These are phyloP conservation scores for Lepidium campestre DNA, from an alignment of 441 rosid genomes.

Conservation along the genomic window DNA sequence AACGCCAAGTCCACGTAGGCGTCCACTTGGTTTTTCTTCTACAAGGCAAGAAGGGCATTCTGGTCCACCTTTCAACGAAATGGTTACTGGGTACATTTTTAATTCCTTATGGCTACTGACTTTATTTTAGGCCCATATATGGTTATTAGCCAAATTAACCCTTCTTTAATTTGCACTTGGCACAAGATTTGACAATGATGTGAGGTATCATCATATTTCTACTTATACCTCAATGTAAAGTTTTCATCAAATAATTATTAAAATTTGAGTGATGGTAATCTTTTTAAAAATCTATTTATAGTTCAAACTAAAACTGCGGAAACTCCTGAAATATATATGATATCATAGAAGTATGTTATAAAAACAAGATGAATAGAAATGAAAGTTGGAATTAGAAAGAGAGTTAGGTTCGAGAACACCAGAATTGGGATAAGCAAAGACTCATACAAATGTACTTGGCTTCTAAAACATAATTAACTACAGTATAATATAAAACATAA, in stretches of 20 bases:
- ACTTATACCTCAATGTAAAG: background rate
- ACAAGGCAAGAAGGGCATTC: too few species aligned
- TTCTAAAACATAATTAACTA: background rate
- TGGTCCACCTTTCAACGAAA: too few species aligned
- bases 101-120: too few species aligned
- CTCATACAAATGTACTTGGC: constrained; percentile 12
- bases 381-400: background rate
- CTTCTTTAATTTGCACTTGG: background rate
- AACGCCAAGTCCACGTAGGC: too few species aligned
- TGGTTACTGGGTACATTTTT: too few species aligned
- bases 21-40: too few species aligned
- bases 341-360: background rate
- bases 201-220: background rate
- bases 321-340: background rate
- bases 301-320: background rate
- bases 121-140: too few species aligned
- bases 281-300: background rate
- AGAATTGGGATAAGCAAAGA: constrained; percentile 17
- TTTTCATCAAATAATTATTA: background rate
- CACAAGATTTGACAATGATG: background rate
- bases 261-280: background rate
- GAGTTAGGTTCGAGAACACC: constrained; percentile 18
- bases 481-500: background rate
- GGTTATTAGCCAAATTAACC: too few species aligned
- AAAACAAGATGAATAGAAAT: background rate